Base-by-base conservation (phyloP, 768 basidiomycete genomes). In the Amylocystis lapponica region DNA sequence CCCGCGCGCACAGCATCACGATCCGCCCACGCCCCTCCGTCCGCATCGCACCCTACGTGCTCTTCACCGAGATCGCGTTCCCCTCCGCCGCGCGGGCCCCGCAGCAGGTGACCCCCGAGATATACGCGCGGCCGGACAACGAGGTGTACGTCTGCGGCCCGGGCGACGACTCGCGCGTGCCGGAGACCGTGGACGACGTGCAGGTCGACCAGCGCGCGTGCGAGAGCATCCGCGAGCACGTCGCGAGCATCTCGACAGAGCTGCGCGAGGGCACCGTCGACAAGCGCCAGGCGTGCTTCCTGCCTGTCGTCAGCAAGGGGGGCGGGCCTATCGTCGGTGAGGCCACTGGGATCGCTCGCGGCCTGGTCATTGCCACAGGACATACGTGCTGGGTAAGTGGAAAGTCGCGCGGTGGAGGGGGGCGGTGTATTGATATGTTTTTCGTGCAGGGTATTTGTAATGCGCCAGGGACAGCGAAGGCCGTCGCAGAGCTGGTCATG, bases 111-210 rank as follows among this genome's bases (percentile, higher is more conserved):
- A 70, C 70, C 4, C 82, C 84, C 8, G 84, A 87, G 58, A 81
- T 86, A 29, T 86, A 87, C 54, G 77, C 83, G 3, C 78, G 84
- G 0, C 81, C 82, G 25, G 71, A 75, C 34, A 74, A 76, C 52
- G 80, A 84, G 56, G 75, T 86, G 12, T 85, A 83, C 57, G 83
- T 79, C 16, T 94, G 89, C 61, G 86, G 88, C 2, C 76, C 84
- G 6, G 84, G 84, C 17, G 89, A 93, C 60, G 74, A 81, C 54
- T 72, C 72, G 3, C 68, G 74, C 2, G 75, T 95, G 5, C 88
- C 89, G 1, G 57, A 66, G 1, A 77, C 67, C 19, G 86, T 90
- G 8, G 84, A 91, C 47, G 73, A 80, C n/a, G 87, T 92, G 2
- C 54, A 59, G 13, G 76, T 83, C 8, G 79, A 83, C 40, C 36